Conservation (phyloP, 2,329 filamentous ascomycete species). For the Hypoxylon sp. region DNA sequence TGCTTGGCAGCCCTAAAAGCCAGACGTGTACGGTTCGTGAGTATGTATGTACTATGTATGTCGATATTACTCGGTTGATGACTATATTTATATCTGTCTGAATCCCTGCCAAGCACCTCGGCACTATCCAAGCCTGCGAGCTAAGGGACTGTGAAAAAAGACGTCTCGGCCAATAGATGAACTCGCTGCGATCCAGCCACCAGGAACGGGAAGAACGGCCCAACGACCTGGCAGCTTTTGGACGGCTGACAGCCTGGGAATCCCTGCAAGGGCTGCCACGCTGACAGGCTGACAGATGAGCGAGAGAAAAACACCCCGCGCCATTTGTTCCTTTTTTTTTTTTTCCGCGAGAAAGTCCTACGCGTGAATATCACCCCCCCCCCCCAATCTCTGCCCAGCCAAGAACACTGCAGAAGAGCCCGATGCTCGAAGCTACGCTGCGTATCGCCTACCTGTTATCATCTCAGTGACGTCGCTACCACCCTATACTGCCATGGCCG, state of each 20-base stretch:
- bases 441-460: background rate
- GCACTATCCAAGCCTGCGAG: background rate
- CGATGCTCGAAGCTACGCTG: background rate
- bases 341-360: background rate
- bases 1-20: no score
- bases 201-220: constrained; percentile 23
- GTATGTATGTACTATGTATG: background rate
- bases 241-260: background rate
- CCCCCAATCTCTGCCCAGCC: background rate
- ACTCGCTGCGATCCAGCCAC: constrained; percentile 24
- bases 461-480: background rate
- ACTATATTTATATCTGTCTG: background rate
- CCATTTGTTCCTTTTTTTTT: constrained; percentile 23
- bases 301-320: constrained; percentile 32
- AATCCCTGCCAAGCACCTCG: background rate
- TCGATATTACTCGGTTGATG: constrained; percentile 9
- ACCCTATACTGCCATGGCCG: constrained; percentile 35
- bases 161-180: constrained; percentile 19
- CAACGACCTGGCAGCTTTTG: no score
- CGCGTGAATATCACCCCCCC: background rate
- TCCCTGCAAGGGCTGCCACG: background rate
- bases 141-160: background rate
- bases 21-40: no score
- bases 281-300: background rate
- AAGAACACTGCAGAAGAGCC: background rate